Evolutionary conservation across 2,329 filamentous ascomycete genomes (phyloP).

Genomic region (Corynespora cassiicola): DNA sequence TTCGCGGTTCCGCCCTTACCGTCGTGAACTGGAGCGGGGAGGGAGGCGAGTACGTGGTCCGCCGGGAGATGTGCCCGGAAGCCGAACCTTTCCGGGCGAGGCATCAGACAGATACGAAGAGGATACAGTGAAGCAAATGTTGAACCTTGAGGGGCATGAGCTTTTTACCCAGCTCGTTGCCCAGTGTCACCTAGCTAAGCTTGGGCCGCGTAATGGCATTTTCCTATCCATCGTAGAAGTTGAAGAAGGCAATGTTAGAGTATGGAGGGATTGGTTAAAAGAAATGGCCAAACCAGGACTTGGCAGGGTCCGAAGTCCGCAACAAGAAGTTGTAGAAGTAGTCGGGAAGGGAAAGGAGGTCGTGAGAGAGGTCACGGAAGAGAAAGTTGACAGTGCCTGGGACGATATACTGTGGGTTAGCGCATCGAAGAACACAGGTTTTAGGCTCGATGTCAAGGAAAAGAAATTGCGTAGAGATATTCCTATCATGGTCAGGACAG

Average conservation of each 20-base stretch:
- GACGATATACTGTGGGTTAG: slow-evolving; percentile 72
- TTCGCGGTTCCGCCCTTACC: slow-evolving; percentile 72
- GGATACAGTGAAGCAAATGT: slow-evolving; percentile 62
- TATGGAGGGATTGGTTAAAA: slow-evolving; percentile 76
- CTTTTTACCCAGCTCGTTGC: slow-evolving; percentile 77
- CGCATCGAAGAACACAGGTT: slow-evolving; percentile 66
- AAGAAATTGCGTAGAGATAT: slow-evolving; percentile 53
- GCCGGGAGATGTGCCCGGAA: slow-evolving; percentile 56
- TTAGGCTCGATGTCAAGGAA: slow-evolving; percentile 70
- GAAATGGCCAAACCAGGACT: slow-evolving; percentile 48
- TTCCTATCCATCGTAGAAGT: slow-evolving; percentile 71
- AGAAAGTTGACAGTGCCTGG: slow-evolving; percentile 18
- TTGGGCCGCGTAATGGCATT: slow-evolving; percentile 65
- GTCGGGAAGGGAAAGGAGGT: slow-evolving; percentile 28
- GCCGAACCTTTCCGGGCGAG: slow-evolving; percentile 45
- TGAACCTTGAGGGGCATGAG: slow-evolving; percentile 73
- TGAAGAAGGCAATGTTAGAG: slow-evolving; percentile 70
- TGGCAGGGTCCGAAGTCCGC: too few relatives aligned
- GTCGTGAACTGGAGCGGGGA: slow-evolving; percentile 57
- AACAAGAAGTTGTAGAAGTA: slow-evolving; percentile 28
- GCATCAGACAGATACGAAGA: slow-evolving; percentile 37
- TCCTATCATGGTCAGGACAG: slow-evolving; percentile 62
- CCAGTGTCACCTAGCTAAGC: slow-evolving; percentile 71
- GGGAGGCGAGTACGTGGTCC: slow-evolving; percentile 46
- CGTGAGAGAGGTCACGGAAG: slow-evolving; percentile 16